A percentile compares a stretch with the other conserved stretches of the same genome.
Conservation (phyloP, 2,329 filamentous ascomycete genomes). For the Xylaria digitata region DNA sequence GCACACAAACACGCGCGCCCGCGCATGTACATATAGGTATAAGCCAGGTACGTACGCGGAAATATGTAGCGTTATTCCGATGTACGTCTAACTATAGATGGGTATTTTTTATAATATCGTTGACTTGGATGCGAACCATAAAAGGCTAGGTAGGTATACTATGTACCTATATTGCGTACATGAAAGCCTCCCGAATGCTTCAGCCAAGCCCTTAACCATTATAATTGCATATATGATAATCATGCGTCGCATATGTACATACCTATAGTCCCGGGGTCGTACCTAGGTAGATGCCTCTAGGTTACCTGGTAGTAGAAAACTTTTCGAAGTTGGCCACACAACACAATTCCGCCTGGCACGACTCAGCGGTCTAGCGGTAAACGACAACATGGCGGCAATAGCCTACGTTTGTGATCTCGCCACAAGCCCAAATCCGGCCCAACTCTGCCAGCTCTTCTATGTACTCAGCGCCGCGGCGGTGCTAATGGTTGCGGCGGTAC, state of each 20-base stretch:
- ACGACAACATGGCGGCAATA: slow-evolving; percentile 15
- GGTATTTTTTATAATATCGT: no score
- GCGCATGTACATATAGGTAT: no score
- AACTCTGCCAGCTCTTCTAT: slow-evolving; percentile 61
- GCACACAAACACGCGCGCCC: no score
- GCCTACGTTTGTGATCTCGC: slow-evolving; percentile 27
- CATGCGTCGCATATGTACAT: neutral
- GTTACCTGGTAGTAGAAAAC: neutral
- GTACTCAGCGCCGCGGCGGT: slow-evolving; percentile 56
- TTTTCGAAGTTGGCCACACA: neutral
- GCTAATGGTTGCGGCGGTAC: slow-evolving; percentile 57
- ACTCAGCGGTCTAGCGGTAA: neutral
- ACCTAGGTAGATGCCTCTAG: no score
- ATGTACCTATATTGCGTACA: no score
- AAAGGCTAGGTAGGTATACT: no score
- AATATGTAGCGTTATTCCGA: no score
- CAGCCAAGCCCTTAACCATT: neutral
- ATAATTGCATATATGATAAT: slow-evolving; percentile 17
- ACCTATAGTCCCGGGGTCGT: no score
- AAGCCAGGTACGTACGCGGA: no score
- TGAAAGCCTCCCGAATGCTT: no score
- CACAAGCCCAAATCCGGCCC: slow-evolving; percentile 43
- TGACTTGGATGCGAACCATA: no score
- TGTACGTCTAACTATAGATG: no score
- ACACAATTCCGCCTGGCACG: slow-evolving; percentile 1